Percentiles rank a stretch among this genome's conserved stretches.
phyloP scores from a whole-genome alignment of 2,329 filamentous ascomycete genomes.

The Diaporthe destruens region DNA sequence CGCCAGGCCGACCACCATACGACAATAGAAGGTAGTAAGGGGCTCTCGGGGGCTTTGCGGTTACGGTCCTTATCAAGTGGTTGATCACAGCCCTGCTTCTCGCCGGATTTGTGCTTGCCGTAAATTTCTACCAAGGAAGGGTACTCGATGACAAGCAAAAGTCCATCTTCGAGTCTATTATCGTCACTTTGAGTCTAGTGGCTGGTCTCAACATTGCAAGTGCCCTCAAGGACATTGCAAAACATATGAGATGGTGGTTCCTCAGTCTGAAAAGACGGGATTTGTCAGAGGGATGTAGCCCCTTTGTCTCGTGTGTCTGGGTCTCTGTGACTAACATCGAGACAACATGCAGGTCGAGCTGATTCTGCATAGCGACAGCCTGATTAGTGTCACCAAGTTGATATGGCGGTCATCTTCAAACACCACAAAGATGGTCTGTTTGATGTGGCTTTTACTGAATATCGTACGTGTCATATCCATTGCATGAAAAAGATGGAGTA shows the following conservation, averaged over 20 bases:
- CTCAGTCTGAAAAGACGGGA: background rate
- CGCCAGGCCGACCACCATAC: too few relatives aligned
- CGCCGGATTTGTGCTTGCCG: background rate
- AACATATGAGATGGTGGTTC: slow-evolving; percentile 20
- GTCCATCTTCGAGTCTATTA: slow-evolving; percentile 7
- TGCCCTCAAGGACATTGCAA: slow-evolving; percentile 7
- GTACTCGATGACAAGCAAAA: slow-evolving; percentile 5
- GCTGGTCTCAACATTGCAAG: slow-evolving; percentile 19
- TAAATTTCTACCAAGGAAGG: slow-evolving; percentile 6
- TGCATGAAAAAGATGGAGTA: too few relatives aligned
- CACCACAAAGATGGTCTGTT: background rate
- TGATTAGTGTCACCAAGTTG: slow-evolving; percentile 6
- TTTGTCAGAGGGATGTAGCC: background rate
- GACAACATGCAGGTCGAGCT: background rate
- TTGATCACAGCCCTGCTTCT: slow-evolving; percentile 11
- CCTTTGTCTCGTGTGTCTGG: background rate
- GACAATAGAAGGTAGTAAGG: background rate
- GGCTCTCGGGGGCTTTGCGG: background rate
- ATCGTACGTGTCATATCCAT: background rate
- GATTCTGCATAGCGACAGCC: slow-evolving; percentile 21
- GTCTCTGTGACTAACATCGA: background rate
- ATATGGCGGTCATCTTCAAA: slow-evolving; percentile 17
- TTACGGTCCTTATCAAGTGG: background rate
- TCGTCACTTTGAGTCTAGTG: slow-evolving; percentile 4
- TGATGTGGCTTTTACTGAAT: background rate